Percentiles rank a stretch among this genome's conserved stretches.
Conservation (phyloP, 352 stramenopile genomes). For the Globisporangium emineosum region DNA sequence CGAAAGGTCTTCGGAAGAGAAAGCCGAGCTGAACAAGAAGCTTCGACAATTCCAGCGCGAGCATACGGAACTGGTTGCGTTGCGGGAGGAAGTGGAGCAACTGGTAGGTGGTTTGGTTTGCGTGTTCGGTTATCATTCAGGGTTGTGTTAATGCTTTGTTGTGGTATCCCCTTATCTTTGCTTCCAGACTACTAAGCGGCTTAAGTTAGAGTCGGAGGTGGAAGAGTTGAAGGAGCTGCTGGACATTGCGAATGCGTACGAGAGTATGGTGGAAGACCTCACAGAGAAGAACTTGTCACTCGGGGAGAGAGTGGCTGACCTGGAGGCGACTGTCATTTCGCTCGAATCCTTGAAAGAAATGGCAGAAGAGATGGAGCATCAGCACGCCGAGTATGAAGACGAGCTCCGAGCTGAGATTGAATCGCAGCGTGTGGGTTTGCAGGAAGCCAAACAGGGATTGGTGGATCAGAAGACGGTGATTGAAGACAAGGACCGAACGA, state of each 20-base stretch:
- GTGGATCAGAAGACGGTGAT: slow-evolving; percentile 54
- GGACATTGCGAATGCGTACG: slow-evolving; percentile 83
- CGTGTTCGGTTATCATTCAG: background rate
- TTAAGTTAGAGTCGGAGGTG: slow-evolving; percentile 51
- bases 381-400: slow-evolving; percentile 79
- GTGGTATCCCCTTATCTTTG: background rate
- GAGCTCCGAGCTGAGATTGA: slow-evolving; percentile 76
- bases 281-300: slow-evolving; percentile 87
- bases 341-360: slow-evolving; percentile 82
- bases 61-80: slow-evolving; percentile 52
- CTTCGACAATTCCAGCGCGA: slow-evolving; percentile 73
- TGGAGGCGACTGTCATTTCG: slow-evolving; percentile 67
- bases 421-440: slow-evolving; percentile 40
- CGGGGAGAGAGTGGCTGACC: slow-evolving; percentile 74
- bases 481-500: slow-evolving; percentile 80
- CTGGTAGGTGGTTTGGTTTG: slow-evolving; percentile 25
- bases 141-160: background rate
- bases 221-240: slow-evolving; percentile 88
- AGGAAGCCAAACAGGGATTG: slow-evolving; percentile 57
- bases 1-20: slow-evolving; percentile 74
- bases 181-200: slow-evolving; percentile 47
- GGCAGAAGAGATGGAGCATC: slow-evolving; percentile 87
- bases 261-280: slow-evolving; percentile 86
- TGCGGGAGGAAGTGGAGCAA: slow-evolving; percentile 74
- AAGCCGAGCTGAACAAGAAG: slow-evolving; percentile 78